These are phyloP conservation scores for Golubevia sp. DNA, from an alignment of 1,284 basidiomycete genomes.

Conservation along the genomic window DNA sequence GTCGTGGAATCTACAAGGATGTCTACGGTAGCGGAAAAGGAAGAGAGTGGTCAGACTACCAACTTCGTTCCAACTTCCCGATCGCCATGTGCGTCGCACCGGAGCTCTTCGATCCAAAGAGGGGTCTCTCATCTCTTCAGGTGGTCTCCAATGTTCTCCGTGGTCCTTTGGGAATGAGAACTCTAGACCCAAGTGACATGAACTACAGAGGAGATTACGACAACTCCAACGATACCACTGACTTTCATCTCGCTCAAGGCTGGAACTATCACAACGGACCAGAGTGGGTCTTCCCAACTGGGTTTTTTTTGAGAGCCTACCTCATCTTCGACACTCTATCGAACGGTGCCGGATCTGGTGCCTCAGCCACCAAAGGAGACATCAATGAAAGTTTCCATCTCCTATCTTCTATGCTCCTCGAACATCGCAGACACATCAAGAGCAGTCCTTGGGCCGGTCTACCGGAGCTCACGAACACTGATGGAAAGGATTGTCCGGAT, in stretches of 20 bases:
- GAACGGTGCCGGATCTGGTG: background rate
- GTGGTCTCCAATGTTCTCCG: conserved; percentile 34
- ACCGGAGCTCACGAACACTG: conserved; percentile 48
- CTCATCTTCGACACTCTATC: conserved; percentile 60
- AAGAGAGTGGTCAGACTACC: conserved; percentile 91
- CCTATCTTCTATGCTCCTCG: conserved; percentile 30
- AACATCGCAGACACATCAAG: conserved; percentile 36
- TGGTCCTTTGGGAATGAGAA: conserved; percentile 47
- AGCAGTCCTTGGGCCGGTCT: conserved; percentile 42
- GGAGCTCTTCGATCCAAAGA: conserved; percentile 82
- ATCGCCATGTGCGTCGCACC: conserved; percentile 97
- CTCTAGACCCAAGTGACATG: conserved; percentile 43
- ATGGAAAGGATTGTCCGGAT: conserved; percentile 40
- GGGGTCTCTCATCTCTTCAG: conserved; percentile 71
- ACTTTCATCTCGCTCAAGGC: conserved; percentile 24
- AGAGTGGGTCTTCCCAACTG: conserved; percentile 91
- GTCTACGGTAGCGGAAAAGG: conserved; percentile 69
- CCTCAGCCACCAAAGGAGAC: conserved; percentile 2
- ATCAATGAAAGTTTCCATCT: conserved; percentile 27
- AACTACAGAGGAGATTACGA: conserved; percentile 53
- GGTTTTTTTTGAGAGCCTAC: conserved; percentile 92
- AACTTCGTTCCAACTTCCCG: conserved; percentile 64
- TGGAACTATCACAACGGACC: conserved; percentile 68
- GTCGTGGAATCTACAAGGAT: conserved; percentile 97
- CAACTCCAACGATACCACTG: conserved; percentile 30